These are phyloP conservation scores for Trametes sanguinea DNA, from an alignment of 768 basidiomycete species.

Conservation along the genomic window DNA sequence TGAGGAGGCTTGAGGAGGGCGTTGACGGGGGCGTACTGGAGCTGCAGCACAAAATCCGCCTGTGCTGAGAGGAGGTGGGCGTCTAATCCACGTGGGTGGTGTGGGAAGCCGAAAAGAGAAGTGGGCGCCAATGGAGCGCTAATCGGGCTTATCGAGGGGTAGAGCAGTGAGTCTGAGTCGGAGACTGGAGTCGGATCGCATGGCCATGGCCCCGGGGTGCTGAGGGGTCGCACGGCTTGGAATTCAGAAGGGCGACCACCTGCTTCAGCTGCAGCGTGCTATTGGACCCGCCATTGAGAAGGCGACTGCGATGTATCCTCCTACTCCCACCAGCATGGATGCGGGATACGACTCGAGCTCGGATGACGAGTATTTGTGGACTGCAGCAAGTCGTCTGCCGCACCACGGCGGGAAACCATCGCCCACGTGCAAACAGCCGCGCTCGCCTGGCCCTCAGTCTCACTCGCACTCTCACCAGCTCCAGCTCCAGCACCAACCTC, in stretches of 20 bases:
- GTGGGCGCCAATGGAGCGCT: too few species aligned
- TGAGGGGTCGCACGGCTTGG: slow-evolving; percentile 9
- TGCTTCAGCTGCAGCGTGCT: slow-evolving; percentile 5
- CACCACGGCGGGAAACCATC: slow-evolving; percentile 20
- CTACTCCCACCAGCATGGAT: slow-evolving; percentile 20
- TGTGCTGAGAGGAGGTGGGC: slow-evolving; percentile 9
- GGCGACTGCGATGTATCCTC: slow-evolving; percentile 14
- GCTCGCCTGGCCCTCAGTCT: neutral
- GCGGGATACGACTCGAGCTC: slow-evolving; percentile 24
- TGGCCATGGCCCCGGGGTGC: neutral
- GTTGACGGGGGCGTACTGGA: slow-evolving; percentile 28
- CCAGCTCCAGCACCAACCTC: slow-evolving; percentile 18
- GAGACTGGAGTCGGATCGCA: neutral
- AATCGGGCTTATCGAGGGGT: slow-evolving; percentile 18
- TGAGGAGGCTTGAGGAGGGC: slow-evolving; percentile 51
- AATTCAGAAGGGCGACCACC: slow-evolving; percentile 14
- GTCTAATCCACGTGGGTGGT: slow-evolving; percentile 11
- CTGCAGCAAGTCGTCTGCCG: slow-evolving; percentile 23
- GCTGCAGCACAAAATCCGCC: slow-evolving; percentile 17
- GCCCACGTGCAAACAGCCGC: slow-evolving; percentile 25
- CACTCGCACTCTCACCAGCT: neutral
- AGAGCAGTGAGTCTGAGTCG: too few species aligned
- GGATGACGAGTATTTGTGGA: slow-evolving; percentile 34
- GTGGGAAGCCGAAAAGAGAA: slow-evolving; percentile 4
- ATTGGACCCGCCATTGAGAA: slow-evolving; percentile 15